These are phyloP conservation scores for Anisogramma anomala DNA, from an alignment of 2,329 filamentous ascomycete species.

Conservation along the genomic window DNA sequence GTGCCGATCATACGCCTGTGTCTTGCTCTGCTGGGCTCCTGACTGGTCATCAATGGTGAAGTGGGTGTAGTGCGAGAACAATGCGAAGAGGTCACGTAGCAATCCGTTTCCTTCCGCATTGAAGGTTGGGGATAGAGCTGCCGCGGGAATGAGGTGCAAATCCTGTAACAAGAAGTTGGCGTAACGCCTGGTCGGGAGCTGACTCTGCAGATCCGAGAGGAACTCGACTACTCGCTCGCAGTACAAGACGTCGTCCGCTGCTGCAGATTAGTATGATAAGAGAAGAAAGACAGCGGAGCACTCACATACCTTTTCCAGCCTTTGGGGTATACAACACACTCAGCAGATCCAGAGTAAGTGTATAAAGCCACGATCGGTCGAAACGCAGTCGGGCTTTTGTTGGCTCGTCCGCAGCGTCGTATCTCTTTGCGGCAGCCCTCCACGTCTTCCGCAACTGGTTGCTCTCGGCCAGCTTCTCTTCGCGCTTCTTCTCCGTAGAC, in stretches of 20 bases:
- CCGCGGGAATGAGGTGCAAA: slow-evolving; percentile 66
- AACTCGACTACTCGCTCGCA: slow-evolving; percentile 92
- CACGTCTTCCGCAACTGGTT: slow-evolving; percentile 77
- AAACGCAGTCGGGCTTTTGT: slow-evolving; percentile 74
- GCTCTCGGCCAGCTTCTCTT: slow-evolving; percentile 59
- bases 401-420: slow-evolving; percentile 71
- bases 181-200: slow-evolving; percentile 86
- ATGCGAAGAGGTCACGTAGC: slow-evolving; percentile 64
- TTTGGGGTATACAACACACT: slow-evolving; percentile 53
- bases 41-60: slow-evolving; percentile 91
- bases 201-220: slow-evolving; percentile 79
- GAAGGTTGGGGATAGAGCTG: slow-evolving; percentile 69
- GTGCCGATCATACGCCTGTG: slow-evolving; percentile 69
- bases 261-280: slow-evolving; percentile 17
- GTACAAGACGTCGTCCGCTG: slow-evolving; percentile 59
- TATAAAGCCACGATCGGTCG: slow-evolving; percentile 87
- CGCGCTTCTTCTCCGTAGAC: slow-evolving; percentile 62
- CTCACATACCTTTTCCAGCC: slow-evolving; percentile 34
- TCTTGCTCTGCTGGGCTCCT: slow-evolving; percentile 59
- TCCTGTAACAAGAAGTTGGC: slow-evolving; percentile 82
- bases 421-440: slow-evolving; percentile 77
- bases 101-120: slow-evolving; percentile 63
- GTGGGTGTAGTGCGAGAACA: slow-evolving; percentile 77
- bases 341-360: slow-evolving; percentile 73
- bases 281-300: slow-evolving; percentile 1